Percentiles rank a stretch among this genome's conserved stretches.
Evolutionary conservation across 2,329 filamentous ascomycete species (phyloP).

Genomic region (Drechmeria coniospora): DNA sequence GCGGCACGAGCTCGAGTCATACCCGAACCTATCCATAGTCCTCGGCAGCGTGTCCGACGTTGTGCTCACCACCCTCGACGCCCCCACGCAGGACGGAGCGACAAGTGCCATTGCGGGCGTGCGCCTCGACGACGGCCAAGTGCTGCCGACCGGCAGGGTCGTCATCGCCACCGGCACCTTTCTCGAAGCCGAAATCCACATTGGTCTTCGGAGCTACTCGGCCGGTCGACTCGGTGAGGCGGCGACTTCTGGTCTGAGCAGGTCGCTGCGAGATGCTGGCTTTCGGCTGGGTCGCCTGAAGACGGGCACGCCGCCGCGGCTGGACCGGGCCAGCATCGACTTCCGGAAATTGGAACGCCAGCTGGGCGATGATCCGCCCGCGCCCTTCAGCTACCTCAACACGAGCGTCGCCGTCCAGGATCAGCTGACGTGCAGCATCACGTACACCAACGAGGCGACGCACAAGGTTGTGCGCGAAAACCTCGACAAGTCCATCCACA

Average conservation of each 20-base stretch:
- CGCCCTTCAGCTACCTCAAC: constrained; percentile 86
- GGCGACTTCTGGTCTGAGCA: constrained; percentile 82
- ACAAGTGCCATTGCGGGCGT: constrained; percentile 71
- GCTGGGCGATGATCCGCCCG: constrained; percentile 68
- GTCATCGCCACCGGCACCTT: constrained; percentile 97
- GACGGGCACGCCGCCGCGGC: constrained; percentile 83
- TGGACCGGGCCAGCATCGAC: constrained; percentile 71
- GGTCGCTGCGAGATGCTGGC: constrained; percentile 73
- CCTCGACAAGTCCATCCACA: constrained; percentile 91
- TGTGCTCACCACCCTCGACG: constrained; percentile 40
- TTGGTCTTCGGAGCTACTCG: constrained; percentile 70
- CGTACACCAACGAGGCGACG: constrained; percentile 68
- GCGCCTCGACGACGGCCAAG: constrained; percentile 70
- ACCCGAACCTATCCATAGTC: constrained; percentile 65
- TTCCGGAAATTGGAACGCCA: constrained; percentile 59
- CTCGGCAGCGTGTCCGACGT: constrained; percentile 88
- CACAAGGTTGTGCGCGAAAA: constrained; percentile 78
- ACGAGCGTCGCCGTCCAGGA: constrained; percentile 59
- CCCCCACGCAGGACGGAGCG: constrained; percentile 19
- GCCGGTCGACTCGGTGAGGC: constrained; percentile 88
- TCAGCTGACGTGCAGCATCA: constrained; percentile 76
- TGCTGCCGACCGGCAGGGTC: constrained; percentile 65
- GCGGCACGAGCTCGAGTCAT: constrained; percentile 67
- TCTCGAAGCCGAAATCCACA: constrained; percentile 88
- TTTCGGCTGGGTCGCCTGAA: constrained; percentile 84